Conservation (phyloP, 768 basidiomycete species). For the Suillus alpinus region DNA sequence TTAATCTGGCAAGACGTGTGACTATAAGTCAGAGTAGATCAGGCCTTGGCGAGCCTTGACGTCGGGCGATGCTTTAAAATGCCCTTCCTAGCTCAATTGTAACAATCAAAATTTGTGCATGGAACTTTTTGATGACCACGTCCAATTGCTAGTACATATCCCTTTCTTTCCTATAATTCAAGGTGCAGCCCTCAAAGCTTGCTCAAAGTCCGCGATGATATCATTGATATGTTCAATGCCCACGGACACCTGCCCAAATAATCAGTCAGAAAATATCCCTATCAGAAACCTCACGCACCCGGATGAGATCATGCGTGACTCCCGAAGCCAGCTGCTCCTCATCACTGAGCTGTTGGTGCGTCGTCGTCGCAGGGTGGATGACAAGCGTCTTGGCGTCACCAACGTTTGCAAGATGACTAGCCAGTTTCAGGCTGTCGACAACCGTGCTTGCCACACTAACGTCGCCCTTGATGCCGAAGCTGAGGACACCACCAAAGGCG, state of each 20-base stretch:
- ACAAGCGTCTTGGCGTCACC: constrained; percentile 65
- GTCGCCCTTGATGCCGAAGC: constrained; percentile 71
- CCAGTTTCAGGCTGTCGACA: constrained; percentile 69
- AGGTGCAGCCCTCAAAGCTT: constrained; percentile 31
- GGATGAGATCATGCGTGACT: constrained; percentile 55
- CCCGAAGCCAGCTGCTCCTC: constrained; percentile 49
- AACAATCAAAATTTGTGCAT: not conserved
- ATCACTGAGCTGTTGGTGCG: constrained; percentile 52
- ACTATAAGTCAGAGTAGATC: not conserved
- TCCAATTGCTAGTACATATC: not conserved
- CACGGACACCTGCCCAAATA: constrained; percentile 35
- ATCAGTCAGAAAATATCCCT: not conserved
- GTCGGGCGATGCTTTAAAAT: not conserved
- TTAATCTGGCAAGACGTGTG: not conserved
- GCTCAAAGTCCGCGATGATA: constrained; percentile 46
- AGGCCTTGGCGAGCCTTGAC: not conserved
- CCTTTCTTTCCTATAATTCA: not conserved
- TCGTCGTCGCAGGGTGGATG: constrained; percentile 57
- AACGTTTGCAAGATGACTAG: constrained; percentile 72
- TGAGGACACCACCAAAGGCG: constrained; percentile 72
- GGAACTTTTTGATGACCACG: not conserved
- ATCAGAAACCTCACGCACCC: constrained; percentile 35
- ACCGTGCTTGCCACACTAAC: constrained; percentile 49
- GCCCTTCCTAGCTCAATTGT: not conserved
- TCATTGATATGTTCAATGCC: constrained; percentile 45